These are phyloP conservation scores for Arachnomyces sp. DNA, from an alignment of 2,329 filamentous ascomycete genomes.

Conservation along the genomic window DNA sequence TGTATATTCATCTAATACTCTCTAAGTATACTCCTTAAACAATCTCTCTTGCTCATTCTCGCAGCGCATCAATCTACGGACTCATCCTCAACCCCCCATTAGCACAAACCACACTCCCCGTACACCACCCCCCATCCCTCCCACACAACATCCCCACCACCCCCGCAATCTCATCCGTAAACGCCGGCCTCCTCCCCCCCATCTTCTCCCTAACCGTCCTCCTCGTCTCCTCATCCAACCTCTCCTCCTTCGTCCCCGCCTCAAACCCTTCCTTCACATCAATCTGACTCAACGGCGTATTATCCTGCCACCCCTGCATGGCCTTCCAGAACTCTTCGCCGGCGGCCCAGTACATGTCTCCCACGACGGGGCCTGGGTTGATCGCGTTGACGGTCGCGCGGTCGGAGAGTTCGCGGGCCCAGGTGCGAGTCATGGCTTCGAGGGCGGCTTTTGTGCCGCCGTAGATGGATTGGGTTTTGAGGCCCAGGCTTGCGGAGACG, in stretches of 20 bases:
- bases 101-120: slow-evolving; percentile 70
- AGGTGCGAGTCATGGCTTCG: slow-evolving; percentile 62
- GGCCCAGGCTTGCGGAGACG: slow-evolving; percentile 52
- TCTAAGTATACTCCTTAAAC: too few relatives aligned
- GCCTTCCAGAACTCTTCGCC: slow-evolving; percentile 50
- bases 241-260: slow-evolving; percentile 37
- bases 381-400: slow-evolving; percentile 58
- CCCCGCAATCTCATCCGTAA: slow-evolving; percentile 64
- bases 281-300: slow-evolving; percentile 57
- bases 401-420: slow-evolving; percentile 56
- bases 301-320: slow-evolving; percentile 55
- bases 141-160: slow-evolving; percentile 69
- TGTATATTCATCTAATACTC: too few relatives aligned
- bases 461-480: slow-evolving; percentile 54
- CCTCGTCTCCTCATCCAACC: slow-evolving; percentile 53
- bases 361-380: slow-evolving; percentile 59
- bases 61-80: slow-evolving; percentile 14
- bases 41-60: too few relatives aligned
- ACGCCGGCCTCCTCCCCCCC: slow-evolving; percentile 54
- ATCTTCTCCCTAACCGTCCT: slow-evolving; percentile 53
- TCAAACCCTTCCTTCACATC: slow-evolving; percentile 50
- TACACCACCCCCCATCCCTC: slow-evolving; percentile 67
- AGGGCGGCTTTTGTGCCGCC: slow-evolving; percentile 60
- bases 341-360: slow-evolving; percentile 58
- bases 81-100: slow-evolving; percentile 68